Conservation (phyloP, 192 early-diverging fungal genomes). For the Coemansia sp. region DNA sequence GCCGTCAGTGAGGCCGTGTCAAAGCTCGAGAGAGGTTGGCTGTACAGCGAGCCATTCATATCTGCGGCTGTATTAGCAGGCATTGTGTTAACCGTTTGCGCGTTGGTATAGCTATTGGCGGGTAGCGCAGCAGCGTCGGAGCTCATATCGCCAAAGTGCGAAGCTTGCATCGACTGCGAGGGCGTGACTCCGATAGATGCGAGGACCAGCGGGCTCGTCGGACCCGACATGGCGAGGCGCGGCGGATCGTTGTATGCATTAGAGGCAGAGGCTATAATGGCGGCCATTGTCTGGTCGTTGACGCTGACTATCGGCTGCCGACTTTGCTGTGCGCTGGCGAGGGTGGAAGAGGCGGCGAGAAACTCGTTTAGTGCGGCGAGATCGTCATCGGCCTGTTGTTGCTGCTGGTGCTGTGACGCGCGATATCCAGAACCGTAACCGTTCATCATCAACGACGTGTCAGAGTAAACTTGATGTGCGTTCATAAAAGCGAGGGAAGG, state of each 20-base stretch:
- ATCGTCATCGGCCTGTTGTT: constrained; percentile 30
- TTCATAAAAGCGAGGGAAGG: neutral
- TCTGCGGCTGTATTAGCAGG: neutral
- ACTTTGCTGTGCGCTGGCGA: constrained; percentile 4
- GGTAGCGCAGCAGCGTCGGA: constrained; percentile 24
- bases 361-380: constrained; percentile 40
- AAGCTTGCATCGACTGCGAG: constrained; percentile 35
- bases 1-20: constrained; percentile 16
- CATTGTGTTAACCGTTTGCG: constrained; percentile 16
- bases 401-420: constrained; percentile 5
- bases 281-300: constrained; percentile 39
- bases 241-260: constrained; percentile 14
- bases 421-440: constrained; percentile 5
- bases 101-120: constrained; percentile 9
- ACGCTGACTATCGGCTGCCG: constrained; percentile 7
- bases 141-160: constrained; percentile 30
- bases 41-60: constrained; percentile 15
- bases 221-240: neutral
- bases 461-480: constrained; percentile 5
- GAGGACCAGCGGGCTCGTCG: constrained; percentile 32
- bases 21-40: constrained; percentile 9
- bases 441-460: constrained; percentile 21
- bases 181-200: constrained; percentile 42
- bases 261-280: constrained; percentile 33
- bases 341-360: constrained; percentile 27